A percentile compares a stretch with the other conserved stretches of the same genome.
These are phyloP conservation scores for Nicotiana knightiana DNA, from an alignment of 257 asterid genomes.

Conservation along the genomic window DNA sequence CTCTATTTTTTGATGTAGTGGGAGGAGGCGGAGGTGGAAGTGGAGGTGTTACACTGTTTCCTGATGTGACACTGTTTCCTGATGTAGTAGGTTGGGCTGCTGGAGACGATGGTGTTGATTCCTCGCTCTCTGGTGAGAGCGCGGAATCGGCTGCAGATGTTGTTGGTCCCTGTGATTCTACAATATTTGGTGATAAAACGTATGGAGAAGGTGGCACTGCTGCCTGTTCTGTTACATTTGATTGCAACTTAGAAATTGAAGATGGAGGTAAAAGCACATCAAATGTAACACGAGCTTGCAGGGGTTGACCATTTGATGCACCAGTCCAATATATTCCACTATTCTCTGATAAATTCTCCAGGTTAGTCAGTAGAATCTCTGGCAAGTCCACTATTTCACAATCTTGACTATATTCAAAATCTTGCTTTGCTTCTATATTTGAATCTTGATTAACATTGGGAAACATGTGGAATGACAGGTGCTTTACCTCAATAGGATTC, in stretches of 20 bases:
- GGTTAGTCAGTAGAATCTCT: conserved; percentile 12
- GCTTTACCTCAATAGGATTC: conserved; percentile 67
- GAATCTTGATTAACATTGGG: conserved; percentile 50
- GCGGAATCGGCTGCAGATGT: conserved; percentile 2
- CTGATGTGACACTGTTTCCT: not conserved
- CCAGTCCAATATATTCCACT: conserved; percentile 17
- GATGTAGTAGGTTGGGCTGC: conserved; percentile 9
- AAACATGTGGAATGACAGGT: conserved; percentile 65
- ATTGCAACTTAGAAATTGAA: conserved; percentile 24
- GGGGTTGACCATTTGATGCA: conserved; percentile 3
- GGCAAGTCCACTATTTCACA: conserved; percentile 25
- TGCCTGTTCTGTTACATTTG: conserved; percentile 8
- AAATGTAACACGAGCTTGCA: conserved; percentile 14
- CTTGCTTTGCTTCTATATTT: conserved; percentile 11
- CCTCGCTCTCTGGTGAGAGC: not conserved
- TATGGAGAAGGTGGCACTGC: not conserved
- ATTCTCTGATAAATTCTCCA: conserved; percentile 11
- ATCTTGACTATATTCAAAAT: conserved; percentile 20
- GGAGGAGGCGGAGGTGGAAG: conserved; percentile 18
- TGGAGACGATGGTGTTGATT: conserved; percentile 6
- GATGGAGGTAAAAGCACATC: conserved; percentile 25
- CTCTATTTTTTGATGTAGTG: not conserved
- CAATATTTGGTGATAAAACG: not conserved
- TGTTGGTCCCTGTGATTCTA: conserved; percentile 3
- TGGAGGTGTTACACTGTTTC: conserved; percentile 1